A percentile compares a stretch with the other conserved stretches of the same genome.
Conservation (phyloP, 2,329 filamentous ascomycete genomes). For the Scytalidium sp. region DNA sequence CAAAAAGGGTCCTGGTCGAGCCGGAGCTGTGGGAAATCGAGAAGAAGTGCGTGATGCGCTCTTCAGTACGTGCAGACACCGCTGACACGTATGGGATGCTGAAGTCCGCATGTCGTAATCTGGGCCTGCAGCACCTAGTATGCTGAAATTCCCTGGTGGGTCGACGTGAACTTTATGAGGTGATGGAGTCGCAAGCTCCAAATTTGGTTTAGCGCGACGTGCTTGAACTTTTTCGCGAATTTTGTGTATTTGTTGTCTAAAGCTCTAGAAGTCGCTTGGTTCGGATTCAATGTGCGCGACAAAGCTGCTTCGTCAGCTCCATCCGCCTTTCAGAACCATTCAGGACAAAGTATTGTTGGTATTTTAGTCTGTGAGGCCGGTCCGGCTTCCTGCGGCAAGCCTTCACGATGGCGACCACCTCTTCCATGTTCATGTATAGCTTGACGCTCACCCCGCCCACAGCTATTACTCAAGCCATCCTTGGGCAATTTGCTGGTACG, state of each 20-base stretch:
- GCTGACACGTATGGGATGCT: constrained; percentile 27
- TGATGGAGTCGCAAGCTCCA: not conserved
- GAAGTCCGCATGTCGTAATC: constrained; percentile 17
- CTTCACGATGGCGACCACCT: constrained; percentile 83
- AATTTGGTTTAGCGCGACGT: not conserved
- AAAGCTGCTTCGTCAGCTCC: constrained; percentile 22
- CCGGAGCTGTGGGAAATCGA: constrained; percentile 8
- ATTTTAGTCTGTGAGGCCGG: constrained; percentile 12
- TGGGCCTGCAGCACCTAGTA: not conserved
- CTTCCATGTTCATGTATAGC: constrained; percentile 98
- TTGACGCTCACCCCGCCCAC: constrained; percentile 92
- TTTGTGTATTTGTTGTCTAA: not conserved
- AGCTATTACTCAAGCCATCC: constrained; percentile 82
- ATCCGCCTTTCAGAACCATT: constrained; percentile 4
- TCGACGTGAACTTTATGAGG: not conserved
- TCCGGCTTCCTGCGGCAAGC: constrained; percentile 23
- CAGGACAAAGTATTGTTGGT: not conserved
- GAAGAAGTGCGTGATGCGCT: constrained; percentile 11
- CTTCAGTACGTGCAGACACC: constrained; percentile 25
- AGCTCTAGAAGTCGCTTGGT: not conserved
- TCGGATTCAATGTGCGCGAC: not conserved
- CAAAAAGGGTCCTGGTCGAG: constrained; percentile 9
- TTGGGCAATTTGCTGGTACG: constrained; percentile 93
- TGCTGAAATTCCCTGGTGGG: not conserved
- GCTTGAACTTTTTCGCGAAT: not conserved